Base-by-base conservation (phyloP, 1,139 yeast species). In the Hyphopichia pseudoburtonii region DNA sequence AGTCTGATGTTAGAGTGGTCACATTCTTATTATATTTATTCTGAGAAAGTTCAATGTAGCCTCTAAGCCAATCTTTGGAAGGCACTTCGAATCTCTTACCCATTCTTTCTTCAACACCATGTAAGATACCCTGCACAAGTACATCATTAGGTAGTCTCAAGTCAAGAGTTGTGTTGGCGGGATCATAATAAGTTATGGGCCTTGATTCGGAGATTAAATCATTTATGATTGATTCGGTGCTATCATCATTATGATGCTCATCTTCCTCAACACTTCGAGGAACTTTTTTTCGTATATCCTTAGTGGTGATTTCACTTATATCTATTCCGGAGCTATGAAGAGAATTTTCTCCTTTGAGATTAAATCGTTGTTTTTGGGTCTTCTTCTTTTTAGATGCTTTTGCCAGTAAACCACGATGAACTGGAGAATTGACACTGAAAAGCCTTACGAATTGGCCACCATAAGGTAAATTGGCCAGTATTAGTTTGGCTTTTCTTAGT, bases 51-150 rank as follows among this genome's bases (percentile, higher is more conserved):
- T 17, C 22, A n/a, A 28, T 28, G 11, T 17, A 18, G 7, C 27
- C 16, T 8, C 29, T n/a, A 15, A 19, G 23, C 70, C 70, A 65
- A 9, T 37, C 35, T 1, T 38, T 32, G 5, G 64, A 48, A 1
- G 67, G 59, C 6, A 37, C 37, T 4, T 29, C 32, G 35, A 42
- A 52, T 25, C 68, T 44, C 32, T 54, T 47, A 3, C 32, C 25
- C 35, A 48, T 52, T 28, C 66, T 35, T 6, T 42, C 44, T 17
- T 34, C 29, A 12, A 51, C 45, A 11, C 36, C 49, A 3, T 37
- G 21, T 9, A 40, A 34, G 28, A 61, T 61, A 14, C 44, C 37
- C 3, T 38, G 38, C 28, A 43, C 49, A 2, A 57, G 32, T 14
- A 39, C 37, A 5, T 40, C 23, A 27, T 43, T 45, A 16, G 41